These are phyloP conservation scores for Fusarium nematophilum DNA, from an alignment of 2,329 filamentous ascomycete species.

Conservation along the genomic window DNA sequence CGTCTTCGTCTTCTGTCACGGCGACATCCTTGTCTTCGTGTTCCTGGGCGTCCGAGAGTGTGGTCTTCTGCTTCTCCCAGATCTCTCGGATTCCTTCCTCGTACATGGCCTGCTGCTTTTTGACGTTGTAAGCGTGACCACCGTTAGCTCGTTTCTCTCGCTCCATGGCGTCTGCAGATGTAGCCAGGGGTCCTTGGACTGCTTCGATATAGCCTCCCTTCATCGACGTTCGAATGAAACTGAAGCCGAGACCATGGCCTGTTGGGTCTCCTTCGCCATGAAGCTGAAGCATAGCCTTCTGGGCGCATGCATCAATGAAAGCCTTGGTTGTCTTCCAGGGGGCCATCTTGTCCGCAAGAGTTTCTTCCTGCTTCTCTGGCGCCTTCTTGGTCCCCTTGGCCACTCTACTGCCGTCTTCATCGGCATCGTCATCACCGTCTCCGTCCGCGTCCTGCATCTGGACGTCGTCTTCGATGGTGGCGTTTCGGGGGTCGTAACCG, in stretches of 20 bases:
- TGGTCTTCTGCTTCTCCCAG: conserved; percentile 88
- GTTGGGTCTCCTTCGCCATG: conserved; percentile 96
- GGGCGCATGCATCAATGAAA: conserved; percentile 91
- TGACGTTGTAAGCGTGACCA: conserved; percentile 97
- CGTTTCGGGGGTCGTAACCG: conserved; percentile 78
- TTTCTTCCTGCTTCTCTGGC: conserved; percentile 69
- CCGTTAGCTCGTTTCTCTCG: conserved; percentile 89
- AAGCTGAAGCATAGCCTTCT: conserved; percentile 96
- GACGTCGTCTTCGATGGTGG: conserved; percentile 72
- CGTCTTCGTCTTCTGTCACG: conserved; percentile 69
- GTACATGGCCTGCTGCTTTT: conserved; percentile 91
- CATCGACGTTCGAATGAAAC: conserved; percentile 98
- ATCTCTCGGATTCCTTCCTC: conserved; percentile 91
- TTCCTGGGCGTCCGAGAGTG: conserved; percentile 77
- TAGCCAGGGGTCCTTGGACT: conserved; percentile 73
- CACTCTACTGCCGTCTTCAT: conserved; percentile 55
- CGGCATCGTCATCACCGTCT: conserved; percentile 58
- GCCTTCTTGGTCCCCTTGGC: conserved; percentile 56
- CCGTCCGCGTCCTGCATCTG: conserved; percentile 73
- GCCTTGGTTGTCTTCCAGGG: conserved; percentile 98
- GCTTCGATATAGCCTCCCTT: conserved; percentile 94
- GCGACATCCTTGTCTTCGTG: conserved; percentile 72
- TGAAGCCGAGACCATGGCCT: conserved; percentile 92
- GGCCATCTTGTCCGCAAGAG: conserved; percentile 87
- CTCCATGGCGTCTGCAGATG: conserved; percentile 84